phyloP scores from a whole-genome alignment of 2,329 filamentous ascomycete species.

The Pestalotiopsis sp. region DNA sequence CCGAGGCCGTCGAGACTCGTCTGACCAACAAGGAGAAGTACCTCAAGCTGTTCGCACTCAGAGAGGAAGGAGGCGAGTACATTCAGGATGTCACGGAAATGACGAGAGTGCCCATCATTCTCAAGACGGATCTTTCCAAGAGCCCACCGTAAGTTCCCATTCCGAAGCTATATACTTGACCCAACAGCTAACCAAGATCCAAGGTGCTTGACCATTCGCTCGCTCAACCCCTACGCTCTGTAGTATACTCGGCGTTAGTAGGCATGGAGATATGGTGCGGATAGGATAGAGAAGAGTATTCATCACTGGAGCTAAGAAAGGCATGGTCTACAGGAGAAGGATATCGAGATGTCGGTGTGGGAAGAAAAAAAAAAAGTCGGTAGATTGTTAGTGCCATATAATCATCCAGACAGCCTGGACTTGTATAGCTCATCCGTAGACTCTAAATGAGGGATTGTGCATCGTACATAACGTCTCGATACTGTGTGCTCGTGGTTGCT shows the following conservation, averaged over 20 bases:
- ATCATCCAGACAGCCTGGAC: constrained; percentile 15
- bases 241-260: constrained; percentile 21
- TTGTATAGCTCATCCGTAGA: constrained; percentile 1
- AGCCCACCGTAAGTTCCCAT: constrained; percentile 88
- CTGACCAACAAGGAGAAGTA: constrained; percentile 96
- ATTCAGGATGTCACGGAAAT: constrained; percentile 99
- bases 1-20: constrained; percentile 76
- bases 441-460: background rate
- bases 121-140: constrained; percentile 98
- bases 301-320: constrained; percentile 15
- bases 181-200: constrained; percentile 37
- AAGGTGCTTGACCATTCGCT: constrained; percentile 70
- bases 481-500: background rate
- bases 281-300: constrained; percentile 6
- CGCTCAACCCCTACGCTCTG: constrained; percentile 65
- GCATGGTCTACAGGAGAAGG: constrained; percentile 8
- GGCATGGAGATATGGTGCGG: background rate
- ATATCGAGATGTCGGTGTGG: constrained; percentile 14
- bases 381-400: constrained; percentile 29
- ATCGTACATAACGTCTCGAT: background rate
- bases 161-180: background rate
- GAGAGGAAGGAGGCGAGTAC: constrained; percentile 92
- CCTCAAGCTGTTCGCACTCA: constrained; percentile 82
- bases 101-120: constrained; percentile 93
- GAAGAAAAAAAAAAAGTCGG: constrained; percentile 23